Evolutionary conservation across 2,329 filamentous ascomycete genomes (phyloP), one percentile per base, ranked within the genome.

Genomic region (Shiraia bambusicola): DNA sequence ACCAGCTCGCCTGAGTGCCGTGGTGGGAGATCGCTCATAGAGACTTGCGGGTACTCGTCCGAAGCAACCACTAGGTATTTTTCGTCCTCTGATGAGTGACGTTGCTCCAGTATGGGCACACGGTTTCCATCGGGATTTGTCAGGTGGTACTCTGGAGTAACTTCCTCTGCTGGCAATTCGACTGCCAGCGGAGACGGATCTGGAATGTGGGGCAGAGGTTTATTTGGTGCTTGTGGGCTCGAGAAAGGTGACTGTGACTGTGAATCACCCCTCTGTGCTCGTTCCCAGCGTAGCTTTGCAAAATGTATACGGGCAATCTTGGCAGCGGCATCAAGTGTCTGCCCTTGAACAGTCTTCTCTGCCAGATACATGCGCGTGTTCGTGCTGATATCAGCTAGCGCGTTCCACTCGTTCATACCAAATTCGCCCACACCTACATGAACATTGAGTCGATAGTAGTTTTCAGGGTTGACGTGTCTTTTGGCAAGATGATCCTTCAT

Each of bases 371-470:
- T 82, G 54, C 88, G 81, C 0, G 93, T 98, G 63, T 86, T 86
- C 11, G 89, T 96, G 72, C 88, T 95, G 71, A 98, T 97, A 37
- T 96, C 92, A 17, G 88, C 86, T n/a, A 97, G 74, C 3, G 91
- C 82, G 58, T 88, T 82, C 93, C 93, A 98, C 66, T 97, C 93
- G 64, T 97, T 98, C 90, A 98, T 97, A 37, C 88, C 92, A 66
- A 96, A 97, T 63, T 97, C 93, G 38, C 92, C 91, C 3, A 97
- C 91, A 1, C 92, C 93, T 12, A 95, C 84, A 63, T 97, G 91
- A 28, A 97, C 93, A 52, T 98, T 98, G n/a, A 97, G 76, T 6
- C 93, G 86, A 67, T 90, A 95, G 72, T 98, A 98, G 66, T 94
- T 88, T 44, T 96, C 91, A 37, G 82, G 80, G 57, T 87, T 91